These are phyloP conservation scores for Phytopythium sindhum DNA, from an alignment of 352 stramenopile species.

Conservation along the genomic window DNA sequence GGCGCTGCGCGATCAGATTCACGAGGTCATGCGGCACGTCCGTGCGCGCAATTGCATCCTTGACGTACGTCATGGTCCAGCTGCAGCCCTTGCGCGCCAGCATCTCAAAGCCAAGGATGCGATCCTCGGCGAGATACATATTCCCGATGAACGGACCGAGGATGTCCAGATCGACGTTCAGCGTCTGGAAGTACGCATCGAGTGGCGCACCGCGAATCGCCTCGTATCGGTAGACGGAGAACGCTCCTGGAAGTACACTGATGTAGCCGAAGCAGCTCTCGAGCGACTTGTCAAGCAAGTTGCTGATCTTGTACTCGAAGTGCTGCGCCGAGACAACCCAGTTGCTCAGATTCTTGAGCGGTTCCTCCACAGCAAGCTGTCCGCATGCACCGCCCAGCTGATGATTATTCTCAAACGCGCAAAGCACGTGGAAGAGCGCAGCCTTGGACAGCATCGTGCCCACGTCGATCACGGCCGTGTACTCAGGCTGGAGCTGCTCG, in stretches of 20 bases:
- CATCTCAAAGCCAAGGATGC: conserved; percentile 85
- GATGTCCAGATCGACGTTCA: conserved; percentile 75
- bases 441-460: conserved; percentile 82
- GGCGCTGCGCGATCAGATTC: conserved; percentile 80
- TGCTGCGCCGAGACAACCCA: conserved; percentile 86
- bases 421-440: conserved; percentile 73
- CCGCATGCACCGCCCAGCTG: conserved; percentile 83
- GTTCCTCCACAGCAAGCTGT: conserved; percentile 79
- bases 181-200: conserved; percentile 84
- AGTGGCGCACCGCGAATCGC: conserved; percentile 75
- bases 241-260: conserved; percentile 79
- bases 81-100: conserved; percentile 76
- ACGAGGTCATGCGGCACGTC: conserved; percentile 83
- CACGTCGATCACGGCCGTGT: conserved; percentile 81
- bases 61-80: conserved; percentile 89
- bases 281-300: conserved; percentile 84
- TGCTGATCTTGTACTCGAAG: conserved; percentile 91
- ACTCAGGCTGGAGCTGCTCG: conserved; percentile 82
- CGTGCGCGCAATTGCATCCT: conserved; percentile 76
- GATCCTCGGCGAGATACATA: conserved; percentile 88
- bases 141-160: conserved; percentile 83
- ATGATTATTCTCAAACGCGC: conserved; percentile 71
- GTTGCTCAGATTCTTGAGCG: conserved; percentile 81
- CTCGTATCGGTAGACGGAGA: conserved; percentile 82
- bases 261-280: conserved; percentile 89